A percentile compares a stretch with the other conserved stretches of the same genome.
Evolutionary conservation across 2,329 filamentous ascomycete genomes (phyloP).

Genomic region (Chalaropsis ovoidea): DNA sequence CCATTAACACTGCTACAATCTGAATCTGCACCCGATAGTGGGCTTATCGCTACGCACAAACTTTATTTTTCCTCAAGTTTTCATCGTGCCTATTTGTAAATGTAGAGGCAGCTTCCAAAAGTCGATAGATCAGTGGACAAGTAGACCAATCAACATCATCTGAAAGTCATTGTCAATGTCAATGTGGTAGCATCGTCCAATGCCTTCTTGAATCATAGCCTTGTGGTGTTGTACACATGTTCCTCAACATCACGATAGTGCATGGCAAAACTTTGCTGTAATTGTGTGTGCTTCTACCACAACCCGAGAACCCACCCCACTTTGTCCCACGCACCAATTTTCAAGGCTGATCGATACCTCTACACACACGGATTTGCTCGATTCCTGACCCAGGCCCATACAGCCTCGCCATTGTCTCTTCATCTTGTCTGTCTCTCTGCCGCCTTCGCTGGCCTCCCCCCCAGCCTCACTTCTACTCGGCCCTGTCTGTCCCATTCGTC

Average conservation of each 20-base stretch:
- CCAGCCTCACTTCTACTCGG: neutral
- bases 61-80: constrained; percentile 16
- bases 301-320: too few species aligned
- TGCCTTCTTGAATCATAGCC: too few species aligned
- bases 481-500: neutral
- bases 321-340: too few species aligned
- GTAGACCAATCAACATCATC: too few species aligned
- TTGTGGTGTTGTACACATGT: neutral
- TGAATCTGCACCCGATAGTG: neutral
- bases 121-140: too few species aligned
- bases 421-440: neutral
- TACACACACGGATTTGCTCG: too few species aligned
- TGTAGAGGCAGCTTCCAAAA: too few species aligned
- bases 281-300: too few species aligned
- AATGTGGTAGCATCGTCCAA: neutral
- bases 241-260: neutral
- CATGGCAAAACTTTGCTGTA: neutral
- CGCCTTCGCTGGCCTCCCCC: neutral
- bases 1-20: constrained; percentile 6
- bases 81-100: neutral
- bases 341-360: too few species aligned
- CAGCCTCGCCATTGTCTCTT: too few species aligned
- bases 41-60: constrained; percentile 11
- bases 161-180: neutral
- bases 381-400: too few species aligned